phyloP scores from a whole-genome alignment of 2,329 filamentous ascomycete genomes.

The Colletotrichum eleusines region DNA sequence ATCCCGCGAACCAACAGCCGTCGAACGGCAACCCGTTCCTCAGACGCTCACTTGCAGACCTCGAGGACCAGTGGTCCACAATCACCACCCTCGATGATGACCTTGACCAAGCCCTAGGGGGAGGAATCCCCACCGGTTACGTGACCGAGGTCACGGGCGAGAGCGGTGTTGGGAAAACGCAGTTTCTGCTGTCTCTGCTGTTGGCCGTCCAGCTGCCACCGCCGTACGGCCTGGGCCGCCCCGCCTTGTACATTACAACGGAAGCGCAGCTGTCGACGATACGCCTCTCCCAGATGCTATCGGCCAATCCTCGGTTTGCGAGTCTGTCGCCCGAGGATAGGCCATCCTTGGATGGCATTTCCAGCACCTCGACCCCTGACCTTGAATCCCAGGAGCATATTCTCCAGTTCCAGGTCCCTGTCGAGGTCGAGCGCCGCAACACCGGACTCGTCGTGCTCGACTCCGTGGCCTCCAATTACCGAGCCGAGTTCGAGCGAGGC shows the following conservation, averaged over 20 bases:
- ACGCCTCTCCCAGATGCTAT: slow-evolving; percentile 84
- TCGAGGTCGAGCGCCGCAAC: slow-evolving; percentile 80
- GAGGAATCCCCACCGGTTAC: slow-evolving; percentile 84
- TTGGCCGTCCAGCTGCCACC: slow-evolving; percentile 85
- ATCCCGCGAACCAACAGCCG: slow-evolving; percentile 30
- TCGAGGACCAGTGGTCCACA: slow-evolving; percentile 51
- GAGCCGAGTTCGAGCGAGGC: slow-evolving; percentile 83
- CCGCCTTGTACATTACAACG: slow-evolving; percentile 94
- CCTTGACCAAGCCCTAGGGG: slow-evolving; percentile 78
- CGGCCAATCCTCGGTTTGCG: slow-evolving; percentile 71
- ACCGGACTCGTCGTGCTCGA: slow-evolving; percentile 89
- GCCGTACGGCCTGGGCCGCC: slow-evolving; percentile 76
- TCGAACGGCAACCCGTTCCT: slow-evolving; percentile 22
- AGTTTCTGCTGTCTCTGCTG: slow-evolving; percentile 87
- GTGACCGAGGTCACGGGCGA: slow-evolving; percentile 93
- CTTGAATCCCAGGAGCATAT: slow-evolving; percentile 97
- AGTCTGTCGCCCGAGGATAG: slow-evolving; percentile 45
- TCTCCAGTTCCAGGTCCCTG: slow-evolving; percentile 89
- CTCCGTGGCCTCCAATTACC: slow-evolving; percentile 94
- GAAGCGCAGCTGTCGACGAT: slow-evolving; percentile 87
- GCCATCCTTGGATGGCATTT: slow-evolving; percentile 80
- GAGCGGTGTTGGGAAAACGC: slow-evolving; percentile 94
- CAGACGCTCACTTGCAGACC: slow-evolving; percentile 30
- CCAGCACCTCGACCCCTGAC: slow-evolving; percentile 86
- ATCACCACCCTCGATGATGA: slow-evolving; percentile 85